Percentiles rank a stretch among this genome's conserved stretches.
phyloP scores from a whole-genome alignment of 164 flowering plant species.

The Euptelea pleiosperma region DNA sequence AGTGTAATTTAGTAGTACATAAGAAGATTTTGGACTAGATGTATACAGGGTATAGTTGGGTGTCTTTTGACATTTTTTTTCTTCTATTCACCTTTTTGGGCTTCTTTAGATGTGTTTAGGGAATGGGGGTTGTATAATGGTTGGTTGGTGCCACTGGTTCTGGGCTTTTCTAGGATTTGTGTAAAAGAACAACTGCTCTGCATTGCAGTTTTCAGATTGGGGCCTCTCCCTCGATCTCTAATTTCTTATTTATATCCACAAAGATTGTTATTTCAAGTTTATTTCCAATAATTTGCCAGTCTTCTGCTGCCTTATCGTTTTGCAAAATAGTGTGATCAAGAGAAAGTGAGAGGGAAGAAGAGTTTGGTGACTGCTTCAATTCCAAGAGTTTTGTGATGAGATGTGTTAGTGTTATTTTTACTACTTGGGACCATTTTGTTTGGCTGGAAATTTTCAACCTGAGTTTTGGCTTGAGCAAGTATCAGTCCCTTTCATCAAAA shows the following conservation, averaged over 20 bases:
- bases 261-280: not conserved
- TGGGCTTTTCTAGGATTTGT: slow-evolving; percentile 5
- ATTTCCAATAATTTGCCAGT: not conserved
- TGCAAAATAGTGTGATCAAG: not conserved
- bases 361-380: too few species aligned
- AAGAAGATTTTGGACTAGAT: slow-evolving; percentile 47
- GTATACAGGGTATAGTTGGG: slow-evolving; percentile 36
- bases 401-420: too few species aligned
- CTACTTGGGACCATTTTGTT: too few species aligned
- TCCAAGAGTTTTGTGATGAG: too few species aligned
- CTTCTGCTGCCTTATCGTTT: not conserved
- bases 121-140: slow-evolving; percentile 29
- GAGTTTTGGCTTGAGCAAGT: too few species aligned
- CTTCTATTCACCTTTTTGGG: not conserved
- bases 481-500: too few species aligned
- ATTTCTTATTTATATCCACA: not conserved
- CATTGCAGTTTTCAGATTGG: slow-evolving; percentile 4
- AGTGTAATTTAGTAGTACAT: slow-evolving; percentile 23
- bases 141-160: slow-evolving; percentile 12
- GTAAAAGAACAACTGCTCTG: slow-evolving; percentile 19
- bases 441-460: too few species aligned
- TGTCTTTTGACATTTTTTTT: slow-evolving; percentile 3
- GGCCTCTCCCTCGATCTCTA: not conserved
- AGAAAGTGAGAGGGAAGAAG: too few species aligned
- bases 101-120: slow-evolving; percentile 7